Evolutionary conservation across 2,329 filamentous ascomycete genomes (phyloP).

Genomic region (Botryotinia narcissicola): DNA sequence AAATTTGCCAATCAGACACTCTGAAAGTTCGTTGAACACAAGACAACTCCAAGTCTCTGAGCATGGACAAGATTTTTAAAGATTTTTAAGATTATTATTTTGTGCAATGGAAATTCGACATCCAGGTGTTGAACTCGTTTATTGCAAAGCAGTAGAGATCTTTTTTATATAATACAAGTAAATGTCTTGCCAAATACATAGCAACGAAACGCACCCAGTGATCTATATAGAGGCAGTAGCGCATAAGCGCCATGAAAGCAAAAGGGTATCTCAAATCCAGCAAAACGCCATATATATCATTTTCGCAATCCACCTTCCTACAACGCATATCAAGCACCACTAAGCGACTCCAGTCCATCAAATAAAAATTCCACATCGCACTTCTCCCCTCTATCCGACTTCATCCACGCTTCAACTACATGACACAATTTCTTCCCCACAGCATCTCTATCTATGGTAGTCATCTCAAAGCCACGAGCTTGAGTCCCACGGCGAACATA

Average conservation of each 20-base stretch:
- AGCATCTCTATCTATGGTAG: conserved; percentile 12
- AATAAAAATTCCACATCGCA: conserved; percentile 29
- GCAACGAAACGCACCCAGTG: not conserved
- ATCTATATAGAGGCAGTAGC: not conserved
- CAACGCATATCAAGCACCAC: not conserved
- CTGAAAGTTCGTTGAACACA: not conserved
- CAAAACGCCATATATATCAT: conserved; percentile 1
- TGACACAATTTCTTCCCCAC: conserved; percentile 23
- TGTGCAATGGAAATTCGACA: not conserved
- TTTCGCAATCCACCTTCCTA: not conserved
- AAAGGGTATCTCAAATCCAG: conserved; percentile 17
- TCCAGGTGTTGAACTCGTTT: not conserved
- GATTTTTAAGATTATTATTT: not conserved
- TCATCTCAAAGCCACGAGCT: conserved; percentile 26
- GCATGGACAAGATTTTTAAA: not conserved
- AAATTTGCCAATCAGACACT: not conserved
- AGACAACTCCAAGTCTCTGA: not conserved
- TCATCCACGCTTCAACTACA: conserved; percentile 29
- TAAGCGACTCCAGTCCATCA: conserved; percentile 23
- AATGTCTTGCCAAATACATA: not conserved
- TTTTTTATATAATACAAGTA: not conserved
- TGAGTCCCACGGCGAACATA: conserved; percentile 28
- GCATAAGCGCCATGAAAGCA: conserved; percentile 16
- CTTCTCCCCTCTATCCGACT: conserved; percentile 8
- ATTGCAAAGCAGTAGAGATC: not conserved